These are phyloP conservation scores for Mycena rosella DNA, from an alignment of 768 basidiomycete genomes.

Conservation along the genomic window DNA sequence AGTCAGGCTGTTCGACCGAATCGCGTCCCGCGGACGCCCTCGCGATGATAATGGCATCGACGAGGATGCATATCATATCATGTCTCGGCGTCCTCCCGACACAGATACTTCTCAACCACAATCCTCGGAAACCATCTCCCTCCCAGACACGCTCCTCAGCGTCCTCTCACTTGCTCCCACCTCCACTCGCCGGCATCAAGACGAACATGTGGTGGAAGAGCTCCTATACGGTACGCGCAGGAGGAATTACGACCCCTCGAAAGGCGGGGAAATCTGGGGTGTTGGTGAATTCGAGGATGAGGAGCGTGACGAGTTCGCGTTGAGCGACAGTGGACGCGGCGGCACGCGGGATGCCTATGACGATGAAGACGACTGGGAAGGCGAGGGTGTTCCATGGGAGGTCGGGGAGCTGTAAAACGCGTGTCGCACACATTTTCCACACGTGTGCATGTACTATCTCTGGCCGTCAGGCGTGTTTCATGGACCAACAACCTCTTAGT, in stretches of 20 bases:
- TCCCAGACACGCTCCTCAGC: slow-evolving; percentile 67
- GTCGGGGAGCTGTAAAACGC: slow-evolving; percentile 74
- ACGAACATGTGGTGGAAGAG: slow-evolving; percentile 68
- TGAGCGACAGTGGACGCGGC: background rate
- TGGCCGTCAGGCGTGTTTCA: slow-evolving; percentile 22
- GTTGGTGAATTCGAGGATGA: slow-evolving; percentile 71
- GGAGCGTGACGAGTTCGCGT: slow-evolving; percentile 40
- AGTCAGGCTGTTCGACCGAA: slow-evolving; percentile 28
- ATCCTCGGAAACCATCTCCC: slow-evolving; percentile 71
- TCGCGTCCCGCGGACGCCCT: slow-evolving; percentile 13
- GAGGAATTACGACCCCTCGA: slow-evolving; percentile 70
- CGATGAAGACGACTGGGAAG: slow-evolving; percentile 81
- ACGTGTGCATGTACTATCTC: slow-evolving; percentile 29
- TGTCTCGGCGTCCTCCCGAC: slow-evolving; percentile 41
- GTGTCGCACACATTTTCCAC: slow-evolving; percentile 8
- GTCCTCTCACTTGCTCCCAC: slow-evolving; percentile 72
- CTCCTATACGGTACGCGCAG: slow-evolving; percentile 67
- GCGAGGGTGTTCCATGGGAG: slow-evolving; percentile 87
- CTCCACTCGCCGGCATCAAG: slow-evolving; percentile 56
- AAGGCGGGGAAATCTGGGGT: slow-evolving; percentile 83
- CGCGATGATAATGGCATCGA: slow-evolving; percentile 8
- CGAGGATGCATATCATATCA: slow-evolving; percentile 43
- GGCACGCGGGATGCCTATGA: slow-evolving; percentile 40
- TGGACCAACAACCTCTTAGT: slow-evolving; percentile 16
- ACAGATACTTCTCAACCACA: slow-evolving; percentile 41